A percentile compares a stretch with the other conserved stretches of the same genome.
Conservation (phyloP, 257 asterid species). For the Verbascum thapsus region DNA sequence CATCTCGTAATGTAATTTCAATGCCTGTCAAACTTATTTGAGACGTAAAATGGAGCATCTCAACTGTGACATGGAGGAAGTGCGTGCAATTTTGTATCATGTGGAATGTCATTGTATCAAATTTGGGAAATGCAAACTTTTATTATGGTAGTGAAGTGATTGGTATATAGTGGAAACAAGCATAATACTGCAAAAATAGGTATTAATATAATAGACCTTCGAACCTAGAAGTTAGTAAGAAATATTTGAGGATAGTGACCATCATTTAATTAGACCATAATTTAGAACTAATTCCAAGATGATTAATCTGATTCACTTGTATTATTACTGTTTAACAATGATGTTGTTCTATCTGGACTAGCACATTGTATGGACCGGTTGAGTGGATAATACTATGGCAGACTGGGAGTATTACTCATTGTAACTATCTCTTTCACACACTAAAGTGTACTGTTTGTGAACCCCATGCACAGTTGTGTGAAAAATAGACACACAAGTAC, state of each 20-base stretch:
- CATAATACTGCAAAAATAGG: slow-evolving; percentile 15
- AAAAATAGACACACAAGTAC: no score
- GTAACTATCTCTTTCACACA: no score
- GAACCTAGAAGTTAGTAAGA: slow-evolving; percentile 14
- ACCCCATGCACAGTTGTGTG: no score
- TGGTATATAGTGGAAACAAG: slow-evolving; percentile 22
- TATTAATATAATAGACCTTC: slow-evolving; percentile 21
- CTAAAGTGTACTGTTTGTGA: no score
- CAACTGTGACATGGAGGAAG: slow-evolving; percentile 8
- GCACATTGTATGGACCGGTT: no score
- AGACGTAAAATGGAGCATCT: slow-evolving; percentile 2
- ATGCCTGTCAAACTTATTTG: slow-evolving; percentile 19
- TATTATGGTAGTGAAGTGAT: neutral
- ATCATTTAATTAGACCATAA: slow-evolving; percentile 8
- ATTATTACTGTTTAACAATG: neutral
- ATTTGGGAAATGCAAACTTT: slow-evolving; percentile 4
- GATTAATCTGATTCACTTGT: slow-evolving; percentile 5
- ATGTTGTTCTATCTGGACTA: slow-evolving; percentile 3
- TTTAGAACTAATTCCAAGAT: slow-evolving; percentile 3
- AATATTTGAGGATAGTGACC: slow-evolving; percentile 16
- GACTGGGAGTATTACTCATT: no score
- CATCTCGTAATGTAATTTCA: neutral
- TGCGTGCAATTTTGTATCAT: slow-evolving; percentile 21
- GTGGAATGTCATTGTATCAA: slow-evolving; percentile 21
- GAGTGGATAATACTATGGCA: no score